Conservation (phyloP, 1,139 yeast genomes). For the Arxiozyma slooffiae region DNA sequence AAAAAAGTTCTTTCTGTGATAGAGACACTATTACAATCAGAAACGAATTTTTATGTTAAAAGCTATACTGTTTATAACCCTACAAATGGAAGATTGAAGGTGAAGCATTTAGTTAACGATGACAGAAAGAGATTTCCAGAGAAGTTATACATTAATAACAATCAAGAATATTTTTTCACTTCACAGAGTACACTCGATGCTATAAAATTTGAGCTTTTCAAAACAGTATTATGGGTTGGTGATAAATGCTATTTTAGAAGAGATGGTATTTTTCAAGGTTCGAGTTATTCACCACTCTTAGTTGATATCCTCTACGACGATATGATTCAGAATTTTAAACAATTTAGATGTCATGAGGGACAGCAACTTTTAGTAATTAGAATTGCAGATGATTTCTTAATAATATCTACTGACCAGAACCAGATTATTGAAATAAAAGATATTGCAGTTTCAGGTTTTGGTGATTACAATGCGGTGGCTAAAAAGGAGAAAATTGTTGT, state of each 20-base stretch:
- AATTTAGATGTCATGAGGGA: slow-evolving; percentile 24
- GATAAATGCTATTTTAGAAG: slow-evolving; percentile 37
- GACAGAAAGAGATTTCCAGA: slow-evolving; percentile 4
- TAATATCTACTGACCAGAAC: slow-evolving; percentile 41
- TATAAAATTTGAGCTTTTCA: slow-evolving; percentile 35
- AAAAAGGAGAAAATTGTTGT: slow-evolving; percentile 43
- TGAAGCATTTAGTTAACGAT: slow-evolving; percentile 19
- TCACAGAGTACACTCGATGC: slow-evolving; percentile 30
- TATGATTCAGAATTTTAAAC: slow-evolving; percentile 41
- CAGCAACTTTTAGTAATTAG: slow-evolving; percentile 42
- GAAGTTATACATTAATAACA: slow-evolving; percentile 19
- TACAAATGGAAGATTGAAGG: slow-evolving; percentile 13
- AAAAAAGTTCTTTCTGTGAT: slow-evolving; percentile 33
- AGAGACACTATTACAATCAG: slow-evolving; percentile 11
- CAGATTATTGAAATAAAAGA: slow-evolving; percentile 22
- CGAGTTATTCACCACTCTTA: slow-evolving; percentile 62
- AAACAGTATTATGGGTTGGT: slow-evolving; percentile 34
- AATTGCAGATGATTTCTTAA: slow-evolving; percentile 77
- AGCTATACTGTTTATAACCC: slow-evolving; percentile 14
- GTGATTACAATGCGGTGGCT: slow-evolving; percentile 49
- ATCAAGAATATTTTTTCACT: slow-evolving; percentile 18
- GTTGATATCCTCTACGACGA: slow-evolving; percentile 69
- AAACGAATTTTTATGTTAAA: slow-evolving; percentile 19
- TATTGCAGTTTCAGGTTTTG: slow-evolving; percentile 34
- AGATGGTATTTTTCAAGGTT: slow-evolving; percentile 81